Percentiles rank a stretch among this genome's conserved stretches.
Evolutionary conservation across 495 filamentous ascomycete species (phyloP).

Genomic region (Aspergillus nidulans): DNA sequence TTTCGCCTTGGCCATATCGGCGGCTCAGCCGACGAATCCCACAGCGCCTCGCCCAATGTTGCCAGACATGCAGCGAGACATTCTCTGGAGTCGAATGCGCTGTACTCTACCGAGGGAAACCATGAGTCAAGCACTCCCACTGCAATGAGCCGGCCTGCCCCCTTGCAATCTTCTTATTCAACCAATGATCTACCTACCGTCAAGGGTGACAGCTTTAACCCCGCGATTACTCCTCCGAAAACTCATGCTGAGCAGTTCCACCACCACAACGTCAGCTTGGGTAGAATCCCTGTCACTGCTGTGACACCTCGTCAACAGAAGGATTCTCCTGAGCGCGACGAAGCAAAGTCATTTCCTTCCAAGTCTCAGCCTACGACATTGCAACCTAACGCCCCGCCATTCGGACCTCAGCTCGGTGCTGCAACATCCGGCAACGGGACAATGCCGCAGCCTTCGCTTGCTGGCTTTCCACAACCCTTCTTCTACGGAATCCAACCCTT

Average conservation of each 20-base stretch:
- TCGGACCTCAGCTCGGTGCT: constrained; percentile 45
- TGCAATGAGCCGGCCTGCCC: constrained; percentile 29
- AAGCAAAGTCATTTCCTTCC: constrained; percentile 30
- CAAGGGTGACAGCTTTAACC: constrained; percentile 53
- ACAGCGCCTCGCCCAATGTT: constrained; percentile 13
- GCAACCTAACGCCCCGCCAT: constrained; percentile 71
- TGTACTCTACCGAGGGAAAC: constrained; percentile 27
- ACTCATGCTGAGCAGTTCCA: constrained; percentile 73
- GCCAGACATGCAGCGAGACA: constrained; percentile 40
- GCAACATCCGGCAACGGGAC: constrained; percentile 19
- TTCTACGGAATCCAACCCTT: constrained; percentile 35
- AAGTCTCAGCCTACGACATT: constrained; percentile 63
- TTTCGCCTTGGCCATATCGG: constrained; percentile 34
- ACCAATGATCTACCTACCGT: constrained; percentile 86
- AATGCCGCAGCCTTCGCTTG: constrained; percentile 17
- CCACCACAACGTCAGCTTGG: constrained; percentile 76
- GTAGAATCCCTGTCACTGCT: constrained; percentile 64
- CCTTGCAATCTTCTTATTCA: constrained; percentile 80
- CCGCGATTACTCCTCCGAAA: constrained; percentile 54
- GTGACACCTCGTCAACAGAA: constrained; percentile 62
- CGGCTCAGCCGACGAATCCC: constrained; percentile 20
- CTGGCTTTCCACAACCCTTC: constrained; percentile 27
- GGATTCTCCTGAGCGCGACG: constrained; percentile 52
- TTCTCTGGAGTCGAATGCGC: constrained; percentile 52
- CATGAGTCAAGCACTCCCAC: constrained; percentile 24